Percentiles rank a stretch among this genome's conserved stretches.
phyloP scores from a whole-genome alignment of 2,329 filamentous ascomycete genomes.

The Amphichorda felina region DNA sequence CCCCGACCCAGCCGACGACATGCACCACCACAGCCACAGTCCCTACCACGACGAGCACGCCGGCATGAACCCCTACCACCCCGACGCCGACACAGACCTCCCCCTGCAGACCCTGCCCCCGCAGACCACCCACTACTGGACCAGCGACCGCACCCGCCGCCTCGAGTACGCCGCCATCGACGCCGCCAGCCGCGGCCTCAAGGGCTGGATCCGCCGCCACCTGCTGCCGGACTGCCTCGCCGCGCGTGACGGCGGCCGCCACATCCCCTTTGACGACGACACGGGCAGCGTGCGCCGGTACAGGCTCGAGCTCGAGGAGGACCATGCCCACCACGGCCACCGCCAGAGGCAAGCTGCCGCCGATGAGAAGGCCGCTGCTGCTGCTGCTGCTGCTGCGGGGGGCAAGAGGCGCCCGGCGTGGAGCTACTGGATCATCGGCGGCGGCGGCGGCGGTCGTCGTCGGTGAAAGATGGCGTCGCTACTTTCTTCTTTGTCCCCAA shows the following conservation, averaged over 20 bases:
- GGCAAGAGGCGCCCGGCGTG: too few species aligned
- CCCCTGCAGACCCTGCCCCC: conserved; percentile 25
- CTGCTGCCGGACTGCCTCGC: conserved; percentile 49
- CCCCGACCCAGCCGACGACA: conserved; percentile 20
- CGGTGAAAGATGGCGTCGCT: too few species aligned
- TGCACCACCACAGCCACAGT: background rate
- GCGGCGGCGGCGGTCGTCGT: background rate
- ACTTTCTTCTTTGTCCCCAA: background rate
- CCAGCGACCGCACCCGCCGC: conserved; percentile 47
- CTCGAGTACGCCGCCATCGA: conserved; percentile 58
- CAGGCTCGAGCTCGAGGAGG: conserved; percentile 42
- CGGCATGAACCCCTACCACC: conserved; percentile 6
- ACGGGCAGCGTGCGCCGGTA: conserved; percentile 52
- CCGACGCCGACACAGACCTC: too few species aligned
- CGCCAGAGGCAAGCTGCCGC: too few species aligned
- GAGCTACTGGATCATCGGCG: conserved; percentile 1
- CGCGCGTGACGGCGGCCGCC: conserved; percentile 27
- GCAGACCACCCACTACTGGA: conserved; percentile 56
- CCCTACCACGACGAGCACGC: background rate
- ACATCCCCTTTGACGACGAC: conserved; percentile 48
- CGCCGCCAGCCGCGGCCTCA: conserved; percentile 45
- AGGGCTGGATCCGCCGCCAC: conserved; percentile 45
- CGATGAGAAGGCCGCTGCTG: conserved; percentile 1
- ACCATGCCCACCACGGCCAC: conserved; percentile 11
- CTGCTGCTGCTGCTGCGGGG: background rate